Base-by-base conservation (phyloP, 306 rosid genomes). In the Cyamopsis tetragonoloba region DNA sequence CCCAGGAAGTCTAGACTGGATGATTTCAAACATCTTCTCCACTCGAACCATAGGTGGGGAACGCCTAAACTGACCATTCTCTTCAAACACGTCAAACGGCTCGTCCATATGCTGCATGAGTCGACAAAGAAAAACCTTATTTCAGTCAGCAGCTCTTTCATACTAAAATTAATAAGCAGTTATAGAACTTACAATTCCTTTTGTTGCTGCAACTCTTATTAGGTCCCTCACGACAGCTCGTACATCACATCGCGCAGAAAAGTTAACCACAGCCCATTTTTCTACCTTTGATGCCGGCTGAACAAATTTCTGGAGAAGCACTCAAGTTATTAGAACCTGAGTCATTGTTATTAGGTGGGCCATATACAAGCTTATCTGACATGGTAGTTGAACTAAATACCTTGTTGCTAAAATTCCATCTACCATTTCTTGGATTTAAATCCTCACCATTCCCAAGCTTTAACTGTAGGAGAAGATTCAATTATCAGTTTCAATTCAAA, bases 401-500 rank as follows among this genome's bases (percentile, higher is more conserved):
- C 96, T 86, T 86, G 6, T 82, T 86, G 62, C 77, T 88, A 28
- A 93, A 83, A 62, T 93, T 93, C 97, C 99, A 93, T 42, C 95
- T 68, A 12, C 99, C 99, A 68, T 90, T 93, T 41, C 96, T 83
- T 0, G 99, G 97, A 59, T 72, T 86, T 42, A 93, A 76, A 53
- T 93, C 97, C 64, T 93, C 99, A 7, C 97, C 95, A 22, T 88
- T 86, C 72, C 99, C 99, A 7, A 87, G 86, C 74, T 88, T 93
- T 77, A 93, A 74, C 99, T 90, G 51, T 59, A 14, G 50, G 32
- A 47, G 39, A 57, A 71, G 31, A 67, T 31, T 66, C 13, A 75
- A 38, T 14, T 70, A 59, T 71, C 61, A 70, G 4, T 41, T 39
- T 22, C 46, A 4, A 61, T 39, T 22, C 46, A 4, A 61, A 35